Evolutionary conservation across 2,329 filamentous ascomycete genomes (phyloP).

Genomic region (Fusarium austroafricanum): DNA sequence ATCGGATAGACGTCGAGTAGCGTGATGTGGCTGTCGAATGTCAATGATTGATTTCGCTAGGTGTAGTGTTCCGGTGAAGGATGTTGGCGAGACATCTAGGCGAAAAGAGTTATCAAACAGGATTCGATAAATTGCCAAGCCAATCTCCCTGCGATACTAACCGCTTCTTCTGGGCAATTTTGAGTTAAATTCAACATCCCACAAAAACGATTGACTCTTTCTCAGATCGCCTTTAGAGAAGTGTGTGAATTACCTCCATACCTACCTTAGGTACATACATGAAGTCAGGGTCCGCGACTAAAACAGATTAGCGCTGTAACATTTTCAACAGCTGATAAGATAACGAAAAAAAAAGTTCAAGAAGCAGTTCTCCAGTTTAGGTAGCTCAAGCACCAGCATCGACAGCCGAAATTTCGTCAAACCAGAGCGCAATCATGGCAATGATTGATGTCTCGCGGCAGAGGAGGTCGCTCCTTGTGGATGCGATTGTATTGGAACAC

Average conservation of each 20-base stretch:
- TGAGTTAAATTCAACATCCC: too few species aligned
- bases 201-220: neutral
- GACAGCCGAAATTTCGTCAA: slow-evolving; percentile 43
- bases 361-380: slow-evolving; percentile 44
- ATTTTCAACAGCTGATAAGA: slow-evolving; percentile 24
- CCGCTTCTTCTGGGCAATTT: neutral
- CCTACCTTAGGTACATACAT: too few species aligned
- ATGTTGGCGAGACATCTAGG: neutral
- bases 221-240: neutral
- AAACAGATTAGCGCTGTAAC: slow-evolving; percentile 22
- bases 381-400: slow-evolving; percentile 41
- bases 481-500: slow-evolving; percentile 65
- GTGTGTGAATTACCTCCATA: too few species aligned
- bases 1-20: too few species aligned
- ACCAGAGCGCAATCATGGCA: slow-evolving; percentile 61
- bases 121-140: neutral
- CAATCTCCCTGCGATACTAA: neutral
- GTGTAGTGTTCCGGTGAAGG: neutral
- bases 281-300: slow-evolving; percentile 12
- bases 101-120: neutral
- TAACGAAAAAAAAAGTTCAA: slow-evolving; percentile 55
- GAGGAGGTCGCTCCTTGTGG: slow-evolving; percentile 66
- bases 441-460: slow-evolving; percentile 66
- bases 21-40: neutral
- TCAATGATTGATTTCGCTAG: neutral